Evolutionary conservation across 2,329 filamentous ascomycete species (phyloP).

Genomic region (Pestalotiopsis sp.): DNA sequence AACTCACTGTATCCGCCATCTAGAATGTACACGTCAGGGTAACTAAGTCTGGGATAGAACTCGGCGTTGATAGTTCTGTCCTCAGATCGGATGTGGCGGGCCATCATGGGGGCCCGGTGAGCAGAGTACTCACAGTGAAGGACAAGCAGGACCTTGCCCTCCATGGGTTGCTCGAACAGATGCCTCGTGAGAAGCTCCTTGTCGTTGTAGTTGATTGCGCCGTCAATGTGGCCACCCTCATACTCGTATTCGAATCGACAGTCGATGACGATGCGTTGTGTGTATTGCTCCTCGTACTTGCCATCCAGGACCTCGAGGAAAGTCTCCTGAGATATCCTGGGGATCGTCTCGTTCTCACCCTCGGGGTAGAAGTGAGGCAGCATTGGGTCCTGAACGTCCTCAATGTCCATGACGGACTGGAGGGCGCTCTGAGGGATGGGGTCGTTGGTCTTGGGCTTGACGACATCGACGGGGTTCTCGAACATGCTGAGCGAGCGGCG

Average conservation of each 20-base stretch:
- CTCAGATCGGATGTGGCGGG: constrained; percentile 86
- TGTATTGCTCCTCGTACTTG: constrained; percentile 75
- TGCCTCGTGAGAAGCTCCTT: constrained; percentile 83
- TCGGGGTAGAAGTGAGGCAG: constrained; percentile 85
- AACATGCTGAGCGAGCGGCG: constrained; percentile 97
- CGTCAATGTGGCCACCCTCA: constrained; percentile 91
- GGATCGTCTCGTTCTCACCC: constrained; percentile 82
- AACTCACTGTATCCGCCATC: constrained; percentile 96
- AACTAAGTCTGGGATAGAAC: constrained; percentile 86
- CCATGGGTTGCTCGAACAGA: constrained; percentile 71
- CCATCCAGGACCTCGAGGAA: constrained; percentile 88
- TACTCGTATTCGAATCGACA: constrained; percentile 99
- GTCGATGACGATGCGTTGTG: constrained; percentile 86
- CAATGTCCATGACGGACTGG: constrained; percentile 81
- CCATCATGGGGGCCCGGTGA: constrained; percentile 94
- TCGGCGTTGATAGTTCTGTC: constrained; percentile 87
- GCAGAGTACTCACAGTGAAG: constrained; percentile 99
- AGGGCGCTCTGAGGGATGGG: constrained; percentile 57
- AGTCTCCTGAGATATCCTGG: constrained; percentile 81
- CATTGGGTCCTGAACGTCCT: constrained; percentile 72
- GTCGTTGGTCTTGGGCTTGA: constrained; percentile 75
- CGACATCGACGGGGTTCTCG: constrained; percentile 85
- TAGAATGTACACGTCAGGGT: constrained; percentile 95
- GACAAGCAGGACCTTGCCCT: constrained; percentile 78
- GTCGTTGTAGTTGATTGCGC: constrained; percentile 95